These are phyloP conservation scores for Metschnikowia hibisci DNA, from an alignment of 805 yeast species.

Conservation along the genomic window DNA sequence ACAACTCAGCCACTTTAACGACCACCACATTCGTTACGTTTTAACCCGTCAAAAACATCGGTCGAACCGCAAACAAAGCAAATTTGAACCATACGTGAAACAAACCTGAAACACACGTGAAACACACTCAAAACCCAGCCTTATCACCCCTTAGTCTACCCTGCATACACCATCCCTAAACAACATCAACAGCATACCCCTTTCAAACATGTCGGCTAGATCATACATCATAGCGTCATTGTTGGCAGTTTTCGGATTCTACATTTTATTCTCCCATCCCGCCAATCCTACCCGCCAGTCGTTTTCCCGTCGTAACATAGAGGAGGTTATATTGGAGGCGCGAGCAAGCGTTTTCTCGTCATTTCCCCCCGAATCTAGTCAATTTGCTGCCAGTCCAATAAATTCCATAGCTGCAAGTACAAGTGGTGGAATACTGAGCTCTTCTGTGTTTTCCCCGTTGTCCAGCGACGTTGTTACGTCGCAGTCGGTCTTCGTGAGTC, in stretches of 20 bases:
- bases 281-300: background rate
- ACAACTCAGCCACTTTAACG: too few species aligned
- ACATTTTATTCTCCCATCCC: background rate
- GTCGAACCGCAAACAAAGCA: too few species aligned
- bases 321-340: slow-evolving; percentile 1
- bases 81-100: too few species aligned
- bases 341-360: background rate
- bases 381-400: background rate
- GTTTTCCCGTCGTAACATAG: background rate
- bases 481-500: background rate
- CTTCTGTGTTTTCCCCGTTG: background rate
- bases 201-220: background rate
- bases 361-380: background rate
- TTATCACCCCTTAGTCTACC: too few species aligned
- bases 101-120: background rate
- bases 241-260: background rate
- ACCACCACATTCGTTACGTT: too few species aligned
- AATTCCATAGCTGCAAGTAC: background rate
- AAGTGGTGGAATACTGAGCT: background rate
- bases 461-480: background rate
- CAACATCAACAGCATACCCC: background rate
- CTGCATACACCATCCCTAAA: background rate
- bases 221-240: background rate
- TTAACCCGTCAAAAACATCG: too few species aligned
- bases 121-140: background rate